A percentile compares a stretch with the other conserved stretches of the same genome.
Evolutionary conservation across 2,329 filamentous ascomycete genomes (phyloP).

Genomic region (Xylariaceae sp.): DNA sequence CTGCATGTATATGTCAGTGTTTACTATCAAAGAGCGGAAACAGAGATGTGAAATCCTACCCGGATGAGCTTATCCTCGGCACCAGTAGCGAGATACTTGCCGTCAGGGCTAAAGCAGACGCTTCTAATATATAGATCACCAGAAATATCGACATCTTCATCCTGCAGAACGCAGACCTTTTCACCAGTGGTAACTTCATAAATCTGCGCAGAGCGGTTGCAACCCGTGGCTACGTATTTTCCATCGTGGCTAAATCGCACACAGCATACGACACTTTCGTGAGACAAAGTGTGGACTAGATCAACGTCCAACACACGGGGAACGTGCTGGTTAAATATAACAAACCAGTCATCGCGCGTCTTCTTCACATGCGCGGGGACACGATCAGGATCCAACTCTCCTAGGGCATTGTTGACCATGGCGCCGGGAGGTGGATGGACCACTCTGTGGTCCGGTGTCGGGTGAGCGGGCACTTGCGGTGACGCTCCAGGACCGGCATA

Average conservation of each 20-base stretch:
- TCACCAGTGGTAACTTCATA: constrained; percentile 86
- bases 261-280: constrained; percentile 97
- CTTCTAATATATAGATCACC: constrained; percentile 96
- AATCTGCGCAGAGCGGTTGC: constrained; percentile 98
- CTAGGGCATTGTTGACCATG: constrained; percentile 61
- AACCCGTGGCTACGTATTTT: constrained; percentile 92
- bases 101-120: constrained; percentile 97
- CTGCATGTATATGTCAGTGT: constrained; percentile 40
- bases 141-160: constrained; percentile 78
- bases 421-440: constrained; percentile 45
- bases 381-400: constrained; percentile 81
- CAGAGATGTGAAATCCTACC: constrained; percentile 50
- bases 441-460: constrained; percentile 64
- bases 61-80: constrained; percentile 97
- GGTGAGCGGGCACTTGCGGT: constrained; percentile 76
- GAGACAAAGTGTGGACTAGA: constrained; percentile 83
- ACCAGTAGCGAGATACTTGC: constrained; percentile 87
- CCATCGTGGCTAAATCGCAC: constrained; percentile 95
- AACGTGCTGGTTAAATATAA: constrained; percentile 90
- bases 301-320: constrained; percentile 89
- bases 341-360: constrained; percentile 88
- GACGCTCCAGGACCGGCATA: constrained; percentile 80
- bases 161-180: constrained; percentile 85
- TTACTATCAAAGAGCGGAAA: neutral
- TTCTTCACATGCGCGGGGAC: constrained; percentile 85